Conservation (phyloP, 2,329 filamentous ascomycete genomes). For the Talaromyces albobiverticillius region DNA sequence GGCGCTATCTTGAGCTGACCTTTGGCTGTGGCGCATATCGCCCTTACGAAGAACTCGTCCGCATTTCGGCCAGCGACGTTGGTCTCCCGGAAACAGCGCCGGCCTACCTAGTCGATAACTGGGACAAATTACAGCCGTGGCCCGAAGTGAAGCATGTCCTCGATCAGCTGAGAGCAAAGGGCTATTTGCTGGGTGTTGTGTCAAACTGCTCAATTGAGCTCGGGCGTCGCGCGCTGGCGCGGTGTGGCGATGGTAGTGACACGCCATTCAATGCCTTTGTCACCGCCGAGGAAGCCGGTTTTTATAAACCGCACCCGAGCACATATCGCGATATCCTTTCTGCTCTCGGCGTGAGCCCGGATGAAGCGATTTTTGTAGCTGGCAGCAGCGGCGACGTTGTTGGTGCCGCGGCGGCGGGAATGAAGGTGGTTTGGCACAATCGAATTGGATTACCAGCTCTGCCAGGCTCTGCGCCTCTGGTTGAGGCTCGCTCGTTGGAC, state of each 20-base stretch:
- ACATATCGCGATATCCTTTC: slow-evolving; percentile 34
- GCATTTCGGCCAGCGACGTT: slow-evolving; percentile 26
- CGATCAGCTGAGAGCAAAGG: slow-evolving; percentile 21
- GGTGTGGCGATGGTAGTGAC: too few relatives aligned
- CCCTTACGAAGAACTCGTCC: slow-evolving; percentile 28
- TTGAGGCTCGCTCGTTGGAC: slow-evolving; percentile 11
- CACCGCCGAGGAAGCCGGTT: slow-evolving; percentile 41
- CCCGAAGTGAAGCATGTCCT: slow-evolving; percentile 20
- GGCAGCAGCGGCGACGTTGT: slow-evolving; percentile 42
- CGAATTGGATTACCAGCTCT: slow-evolving; percentile 14
- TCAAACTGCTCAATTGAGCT: slow-evolving; percentile 38
- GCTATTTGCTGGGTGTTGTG: slow-evolving; percentile 35
- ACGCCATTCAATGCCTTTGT: slow-evolving; percentile 32
- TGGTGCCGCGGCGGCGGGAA: slow-evolving; percentile 36
- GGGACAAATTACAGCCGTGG: slow-evolving; percentile 26
- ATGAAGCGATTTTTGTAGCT: slow-evolving; percentile 36
- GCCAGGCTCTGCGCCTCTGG: slow-evolving; percentile 14
- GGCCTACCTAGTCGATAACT: slow-evolving; percentile 25
- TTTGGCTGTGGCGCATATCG: slow-evolving; percentile 32
- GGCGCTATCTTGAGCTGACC: slow-evolving; percentile 38
- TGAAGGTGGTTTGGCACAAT: slow-evolving; percentile 43
- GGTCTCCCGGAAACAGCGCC: slow-evolving; percentile 25
- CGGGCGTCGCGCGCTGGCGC: slow-evolving; percentile 21
- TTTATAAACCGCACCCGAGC: slow-evolving; percentile 36
- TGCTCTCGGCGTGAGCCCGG: slow-evolving; percentile 22